These are phyloP conservation scores for Yamadazyma blattariae DNA, from an alignment of 1,139 yeast species.

Conservation along the genomic window DNA sequence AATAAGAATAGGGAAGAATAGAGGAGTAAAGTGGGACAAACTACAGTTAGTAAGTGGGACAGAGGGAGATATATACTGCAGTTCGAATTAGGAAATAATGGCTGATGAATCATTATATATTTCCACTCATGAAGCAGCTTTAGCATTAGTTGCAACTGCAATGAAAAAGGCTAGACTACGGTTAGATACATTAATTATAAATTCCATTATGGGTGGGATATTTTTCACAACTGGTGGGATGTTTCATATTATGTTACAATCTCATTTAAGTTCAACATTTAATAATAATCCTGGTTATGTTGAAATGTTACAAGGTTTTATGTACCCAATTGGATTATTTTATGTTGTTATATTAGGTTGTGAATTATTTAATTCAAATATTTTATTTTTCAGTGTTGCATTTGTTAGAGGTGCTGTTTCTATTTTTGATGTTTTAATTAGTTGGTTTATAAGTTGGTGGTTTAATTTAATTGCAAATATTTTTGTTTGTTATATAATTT, in stretches of 20 bases:
- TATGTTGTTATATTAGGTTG: constrained; percentile 73
- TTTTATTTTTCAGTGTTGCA: constrained; percentile 67
- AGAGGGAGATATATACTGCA: too few species aligned
- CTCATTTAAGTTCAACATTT: constrained; percentile 44
- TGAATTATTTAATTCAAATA: constrained; percentile 71
- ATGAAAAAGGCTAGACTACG: constrained; percentile 76
- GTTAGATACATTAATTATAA: constrained; percentile 53
- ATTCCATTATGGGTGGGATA: constrained; percentile 69
- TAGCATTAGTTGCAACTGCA: constrained; percentile 78
- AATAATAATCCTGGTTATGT: constrained; percentile 53
- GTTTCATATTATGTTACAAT: constrained; percentile 56
- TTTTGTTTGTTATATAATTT: constrained; percentile 62
- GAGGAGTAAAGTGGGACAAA: too few species aligned
- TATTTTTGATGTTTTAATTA: constrained; percentile 55
- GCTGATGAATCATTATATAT: constrained; percentile 56
- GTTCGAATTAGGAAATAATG: too few species aligned
- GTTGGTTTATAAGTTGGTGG: constrained; percentile 69
- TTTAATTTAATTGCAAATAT: constrained; percentile 62
- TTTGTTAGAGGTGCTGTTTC: constrained; percentile 67
- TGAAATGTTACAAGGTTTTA: constrained; percentile 50
- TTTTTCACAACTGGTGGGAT: constrained; percentile 72
- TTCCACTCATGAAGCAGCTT: constrained; percentile 75
- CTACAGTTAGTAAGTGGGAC: too few species aligned
- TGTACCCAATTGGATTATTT: constrained; percentile 68
- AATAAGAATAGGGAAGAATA: too few species aligned